Base-by-base conservation (phyloP, 2,329 filamentous ascomycete genomes). In the Diaporthe citri region DNA sequence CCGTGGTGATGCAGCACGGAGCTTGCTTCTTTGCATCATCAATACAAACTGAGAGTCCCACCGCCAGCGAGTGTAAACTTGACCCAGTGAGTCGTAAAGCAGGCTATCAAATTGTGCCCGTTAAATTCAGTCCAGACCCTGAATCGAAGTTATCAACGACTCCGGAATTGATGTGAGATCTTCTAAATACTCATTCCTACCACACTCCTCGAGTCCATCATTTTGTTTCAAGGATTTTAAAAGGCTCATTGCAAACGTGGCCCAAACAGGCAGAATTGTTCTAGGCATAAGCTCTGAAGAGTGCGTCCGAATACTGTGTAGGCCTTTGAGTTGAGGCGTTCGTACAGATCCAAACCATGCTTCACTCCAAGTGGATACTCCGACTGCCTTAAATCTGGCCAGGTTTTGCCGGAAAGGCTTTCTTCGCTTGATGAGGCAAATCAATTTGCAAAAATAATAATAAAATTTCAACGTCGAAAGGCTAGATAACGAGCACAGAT, bases 31-130 rank as follows among this genome's bases (percentile, higher is more conserved):
- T 57, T 57, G 9, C 31, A n/a, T 1, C 4, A 1, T 43, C 8
- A 34, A 22, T 22, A 4, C 52, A 56, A 4, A 15, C 9, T 9
- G 3, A 34, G 15, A 56, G 12, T 39, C 0, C 28, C 1, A 34
- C 17, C 20, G 28, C 13, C 20, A 12, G 3, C 28, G 8, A 15
- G 20, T 6, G 31, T 5, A n/a, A 59, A 10, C 15, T 12, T 13
- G 10, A 3, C 2, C 4, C n/a, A 20, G 28, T 10, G 0, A 3
- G 3, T n/a, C n/a, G n/a, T n/a, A n/a, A n/a, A n/a, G n/a, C n/a
- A n/a, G n/a, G n/a, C n/a, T 56, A 31, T 31, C 20, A 8, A 36
- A 36, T 22, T 36, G 31, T 20, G 10, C 4, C 31, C 8, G 20
- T n/a, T 22, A 59, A 57, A 59, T 34, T n/a, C 31, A 4, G 20